These are phyloP conservation scores for Penicillium coffeae DNA, from an alignment of 495 filamentous ascomycete species.

Conservation along the genomic window DNA sequence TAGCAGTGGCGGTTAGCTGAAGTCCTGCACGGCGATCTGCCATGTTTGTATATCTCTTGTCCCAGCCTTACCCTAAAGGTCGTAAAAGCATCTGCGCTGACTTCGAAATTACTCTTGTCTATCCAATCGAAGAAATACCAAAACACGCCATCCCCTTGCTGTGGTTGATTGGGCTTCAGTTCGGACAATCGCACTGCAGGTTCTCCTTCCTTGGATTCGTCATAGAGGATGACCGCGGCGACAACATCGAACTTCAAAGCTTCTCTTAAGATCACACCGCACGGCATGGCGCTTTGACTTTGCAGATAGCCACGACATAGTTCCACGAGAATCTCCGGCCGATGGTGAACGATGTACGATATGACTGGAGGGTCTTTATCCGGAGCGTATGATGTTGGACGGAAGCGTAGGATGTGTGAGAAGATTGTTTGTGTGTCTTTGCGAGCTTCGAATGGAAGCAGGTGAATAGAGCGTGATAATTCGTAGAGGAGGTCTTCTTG, in stretches of 20 bases:
- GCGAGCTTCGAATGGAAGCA: slow-evolving; percentile 87
- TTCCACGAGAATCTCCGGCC: slow-evolving; percentile 82
- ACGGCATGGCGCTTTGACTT: slow-evolving; percentile 88
- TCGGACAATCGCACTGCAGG: slow-evolving; percentile 52
- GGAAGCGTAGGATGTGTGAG: slow-evolving; percentile 82
- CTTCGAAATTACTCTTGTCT: slow-evolving; percentile 89
- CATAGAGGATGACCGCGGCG: slow-evolving; percentile 84
- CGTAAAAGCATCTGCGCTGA: slow-evolving; percentile 94
- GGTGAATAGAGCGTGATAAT: slow-evolving; percentile 72
- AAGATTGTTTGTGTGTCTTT: slow-evolving; percentile 90
- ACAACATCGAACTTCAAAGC: slow-evolving; percentile 88
- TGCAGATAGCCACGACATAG: slow-evolving; percentile 86
- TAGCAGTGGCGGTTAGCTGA: too few species aligned
- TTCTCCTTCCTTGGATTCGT: slow-evolving; percentile 68
- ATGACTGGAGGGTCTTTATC: slow-evolving; percentile 73
- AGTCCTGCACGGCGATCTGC: too few species aligned
- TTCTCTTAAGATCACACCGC: slow-evolving; percentile 86
- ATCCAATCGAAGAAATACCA: slow-evolving; percentile 99
- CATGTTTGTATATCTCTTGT: background rate
- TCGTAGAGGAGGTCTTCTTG: slow-evolving; percentile 83
- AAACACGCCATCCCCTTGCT: slow-evolving; percentile 77
- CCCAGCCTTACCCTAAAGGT: slow-evolving; percentile 74
- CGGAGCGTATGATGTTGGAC: slow-evolving; percentile 46
- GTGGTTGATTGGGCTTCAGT: slow-evolving; percentile 61
- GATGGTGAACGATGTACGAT: slow-evolving; percentile 75